Evolutionary conservation across 371 early-diverging fungal genomes (phyloP).

Genomic region (Mucor indicus): DNA sequence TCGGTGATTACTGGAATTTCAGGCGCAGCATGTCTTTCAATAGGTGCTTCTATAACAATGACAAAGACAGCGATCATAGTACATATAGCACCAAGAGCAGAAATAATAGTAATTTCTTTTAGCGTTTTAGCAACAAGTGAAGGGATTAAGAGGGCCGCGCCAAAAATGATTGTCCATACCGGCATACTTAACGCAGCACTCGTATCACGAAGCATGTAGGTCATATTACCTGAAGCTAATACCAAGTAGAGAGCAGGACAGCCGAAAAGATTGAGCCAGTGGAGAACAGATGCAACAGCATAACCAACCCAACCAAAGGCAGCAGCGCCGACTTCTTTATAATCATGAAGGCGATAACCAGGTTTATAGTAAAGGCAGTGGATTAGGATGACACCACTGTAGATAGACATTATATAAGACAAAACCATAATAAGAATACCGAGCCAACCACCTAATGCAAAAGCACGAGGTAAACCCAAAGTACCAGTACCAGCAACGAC

Average conservation of each 20-base stretch:
- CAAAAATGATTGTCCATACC: conserved; percentile 65
- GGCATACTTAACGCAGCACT: conserved; percentile 18
- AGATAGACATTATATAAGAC: conserved; percentile 34
- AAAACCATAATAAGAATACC: conserved; percentile 41
- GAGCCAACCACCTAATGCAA: conserved; percentile 44
- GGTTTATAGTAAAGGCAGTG: conserved; percentile 39
- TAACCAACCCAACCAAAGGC: conserved; percentile 64
- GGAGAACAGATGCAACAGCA: conserved; percentile 58
- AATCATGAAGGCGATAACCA: conserved; percentile 54
- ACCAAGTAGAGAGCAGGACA: conserved; percentile 78
- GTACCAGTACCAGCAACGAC: conserved; percentile 91
- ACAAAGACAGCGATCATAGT: conserved; percentile 52
- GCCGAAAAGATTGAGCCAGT: conserved; percentile 70
- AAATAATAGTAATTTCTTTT: conserved; percentile 70
- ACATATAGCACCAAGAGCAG: conserved; percentile 44
- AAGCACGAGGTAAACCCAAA: conserved; percentile 61
- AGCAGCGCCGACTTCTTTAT: conserved; percentile 60
- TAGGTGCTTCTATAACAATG: conserved; percentile 36
- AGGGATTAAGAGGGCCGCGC: conserved; percentile 66
- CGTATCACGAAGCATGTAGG: conserved; percentile 44
- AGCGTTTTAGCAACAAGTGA: conserved; percentile 70
- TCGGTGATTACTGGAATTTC: conserved; percentile 17
- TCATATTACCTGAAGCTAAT: conserved; percentile 65
- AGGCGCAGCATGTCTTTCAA: conserved; percentile 20
- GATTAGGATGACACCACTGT: conserved; percentile 37